These are phyloP conservation scores for Citrus reticulata DNA, from an alignment of 345 rosid genomes.

Conservation along the genomic window DNA sequence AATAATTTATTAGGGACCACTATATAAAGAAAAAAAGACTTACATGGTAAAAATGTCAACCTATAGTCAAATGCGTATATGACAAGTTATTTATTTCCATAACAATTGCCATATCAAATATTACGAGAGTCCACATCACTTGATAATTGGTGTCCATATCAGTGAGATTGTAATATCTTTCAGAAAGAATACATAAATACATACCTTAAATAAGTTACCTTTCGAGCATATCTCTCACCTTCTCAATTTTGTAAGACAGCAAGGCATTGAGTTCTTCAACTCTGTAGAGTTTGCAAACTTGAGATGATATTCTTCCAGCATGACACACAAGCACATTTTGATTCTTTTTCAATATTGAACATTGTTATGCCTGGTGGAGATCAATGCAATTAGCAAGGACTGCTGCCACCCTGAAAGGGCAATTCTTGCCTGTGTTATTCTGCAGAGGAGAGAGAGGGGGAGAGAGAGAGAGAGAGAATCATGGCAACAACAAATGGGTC, in stretches of 20 bases:
- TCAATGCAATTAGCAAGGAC: not conserved
- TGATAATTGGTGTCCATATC: not conserved
- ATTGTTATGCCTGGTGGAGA: not conserved
- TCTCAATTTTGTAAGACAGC: not conserved
- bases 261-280: not conserved
- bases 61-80: not conserved
- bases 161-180: not conserved
- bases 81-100: not conserved
- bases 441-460: not conserved
- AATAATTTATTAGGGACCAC: not conserved
- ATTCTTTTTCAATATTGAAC: not conserved
- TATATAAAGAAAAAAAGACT: not conserved
- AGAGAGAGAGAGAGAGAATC: not conserved
- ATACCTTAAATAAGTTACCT: slow-evolving; percentile 8
- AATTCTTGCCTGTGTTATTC: not conserved
- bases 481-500: not conserved
- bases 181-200: not conserved
- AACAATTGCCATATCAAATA: not conserved
- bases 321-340: not conserved
- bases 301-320: not conserved
- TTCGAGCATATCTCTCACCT: not conserved
- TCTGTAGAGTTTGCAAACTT: not conserved
- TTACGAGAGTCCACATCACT: not conserved
- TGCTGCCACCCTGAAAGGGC: not conserved
- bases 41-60: not conserved